Conservation (phyloP, 306 rosid genomes). For the Canavalia ensiformis region DNA sequence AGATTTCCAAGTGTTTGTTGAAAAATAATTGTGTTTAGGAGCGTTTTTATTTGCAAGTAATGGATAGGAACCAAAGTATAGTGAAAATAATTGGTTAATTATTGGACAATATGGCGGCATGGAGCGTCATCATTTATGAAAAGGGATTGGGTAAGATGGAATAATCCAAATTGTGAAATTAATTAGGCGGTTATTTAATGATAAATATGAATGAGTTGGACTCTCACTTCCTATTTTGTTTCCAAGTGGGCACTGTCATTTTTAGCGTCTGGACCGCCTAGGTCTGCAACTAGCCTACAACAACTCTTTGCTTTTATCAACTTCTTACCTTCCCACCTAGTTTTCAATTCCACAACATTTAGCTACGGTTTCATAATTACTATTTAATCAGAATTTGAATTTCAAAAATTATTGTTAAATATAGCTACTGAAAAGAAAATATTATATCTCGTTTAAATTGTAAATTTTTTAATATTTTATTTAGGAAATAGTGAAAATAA, state of each 20-base stretch:
- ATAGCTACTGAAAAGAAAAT: too few relatives aligned
- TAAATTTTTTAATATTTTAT: too few relatives aligned
- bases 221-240: conserved; percentile 3
- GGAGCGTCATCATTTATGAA: conserved; percentile 5
- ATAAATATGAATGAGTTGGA: conserved; percentile 8
- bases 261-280: too few relatives aligned
- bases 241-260: background rate
- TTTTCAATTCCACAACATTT: too few relatives aligned
- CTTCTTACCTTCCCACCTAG: too few relatives aligned
- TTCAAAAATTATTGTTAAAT: too few relatives aligned
- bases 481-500: too few relatives aligned
- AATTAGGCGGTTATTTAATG: conserved; percentile 37
- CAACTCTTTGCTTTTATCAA: too few relatives aligned
- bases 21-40: background rate
- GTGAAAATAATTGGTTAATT: background rate
- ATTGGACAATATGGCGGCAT: conserved; percentile 17
- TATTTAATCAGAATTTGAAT: too few relatives aligned
- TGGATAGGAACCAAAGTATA: conserved; percentile 12
- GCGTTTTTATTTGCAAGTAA: background rate
- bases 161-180: background rate
- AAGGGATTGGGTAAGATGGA: background rate
- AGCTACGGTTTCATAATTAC: too few relatives aligned
- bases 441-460: too few relatives aligned
- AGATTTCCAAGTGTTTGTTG: background rate
- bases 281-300: too few relatives aligned